phyloP scores from a whole-genome alignment of 768 basidiomycete genomes.

The Pleurotus djamor region DNA sequence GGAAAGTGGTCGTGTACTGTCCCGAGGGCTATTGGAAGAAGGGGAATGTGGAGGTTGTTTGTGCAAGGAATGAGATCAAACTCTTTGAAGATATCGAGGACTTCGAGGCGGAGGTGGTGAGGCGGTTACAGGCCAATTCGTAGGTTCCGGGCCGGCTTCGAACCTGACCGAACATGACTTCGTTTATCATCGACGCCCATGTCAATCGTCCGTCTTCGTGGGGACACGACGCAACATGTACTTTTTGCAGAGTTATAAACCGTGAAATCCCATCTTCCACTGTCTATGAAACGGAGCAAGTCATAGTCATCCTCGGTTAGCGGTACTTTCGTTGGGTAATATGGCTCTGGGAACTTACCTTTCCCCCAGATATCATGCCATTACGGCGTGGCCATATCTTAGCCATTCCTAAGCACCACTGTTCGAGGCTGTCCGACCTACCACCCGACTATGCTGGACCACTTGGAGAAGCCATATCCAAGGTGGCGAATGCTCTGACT shows the following conservation, averaged over 20 bases:
- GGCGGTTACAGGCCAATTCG: not conserved
- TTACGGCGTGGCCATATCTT: constrained; percentile 66
- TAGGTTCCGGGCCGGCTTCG: not conserved
- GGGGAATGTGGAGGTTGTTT: constrained; percentile 10
- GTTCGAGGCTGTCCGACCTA: constrained; percentile 61
- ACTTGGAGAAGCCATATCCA: constrained; percentile 56
- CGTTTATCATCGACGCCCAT: constrained; percentile 69
- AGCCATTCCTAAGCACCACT: constrained; percentile 67
- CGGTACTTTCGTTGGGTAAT: not conserved
- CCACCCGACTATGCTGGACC: constrained; percentile 58
- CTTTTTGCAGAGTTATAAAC: constrained; percentile 66
- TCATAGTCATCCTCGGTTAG: constrained; percentile 64
- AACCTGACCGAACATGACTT: constrained; percentile 51
- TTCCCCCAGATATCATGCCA: constrained; percentile 58
- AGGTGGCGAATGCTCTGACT: constrained; percentile 60
- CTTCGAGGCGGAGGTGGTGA: not conserved
- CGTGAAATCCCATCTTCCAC: constrained; percentile 43
- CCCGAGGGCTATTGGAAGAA: constrained; percentile 8
- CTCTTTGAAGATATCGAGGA: not conserved
- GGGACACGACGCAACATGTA: constrained; percentile 46
- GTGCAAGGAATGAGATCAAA: not conserved
- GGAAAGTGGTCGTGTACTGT: constrained; percentile 10
- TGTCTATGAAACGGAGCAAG: constrained; percentile 60
- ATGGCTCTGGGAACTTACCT: not conserved
- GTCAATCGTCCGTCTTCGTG: constrained; percentile 47